phyloP scores from a whole-genome alignment of 106 monocot species.

The Dioscorea zingiberensis region DNA sequence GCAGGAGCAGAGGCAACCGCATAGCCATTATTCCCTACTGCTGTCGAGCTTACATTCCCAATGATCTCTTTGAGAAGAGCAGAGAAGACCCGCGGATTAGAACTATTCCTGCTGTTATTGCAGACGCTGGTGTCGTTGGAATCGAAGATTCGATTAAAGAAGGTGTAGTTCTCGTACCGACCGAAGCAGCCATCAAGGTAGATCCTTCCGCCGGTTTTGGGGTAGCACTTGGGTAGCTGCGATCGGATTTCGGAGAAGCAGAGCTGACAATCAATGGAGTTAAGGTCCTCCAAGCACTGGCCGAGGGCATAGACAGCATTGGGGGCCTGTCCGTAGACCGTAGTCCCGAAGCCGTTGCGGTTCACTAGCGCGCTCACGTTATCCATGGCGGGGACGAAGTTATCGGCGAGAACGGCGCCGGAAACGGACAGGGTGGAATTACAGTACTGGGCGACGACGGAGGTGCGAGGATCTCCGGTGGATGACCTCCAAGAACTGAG shows the following conservation, averaged over 20 bases:
- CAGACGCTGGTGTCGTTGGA: slow-evolving; percentile 13
- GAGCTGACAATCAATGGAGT: slow-evolving; percentile 38
- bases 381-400: slow-evolving; percentile 56
- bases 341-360: slow-evolving; percentile 37
- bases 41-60: slow-evolving; percentile 33
- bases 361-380: slow-evolving; percentile 34
- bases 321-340: slow-evolving; percentile 23
- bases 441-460: slow-evolving; percentile 27
- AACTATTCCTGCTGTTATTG: slow-evolving; percentile 12
- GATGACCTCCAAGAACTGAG: not conserved
- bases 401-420: slow-evolving; percentile 21
- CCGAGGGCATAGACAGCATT: slow-evolving; percentile 44
- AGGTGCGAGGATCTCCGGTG: slow-evolving; percentile 37
- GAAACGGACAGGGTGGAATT: slow-evolving; percentile 11
- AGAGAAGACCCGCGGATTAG: slow-evolving; percentile 14
- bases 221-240: slow-evolving; percentile 54
- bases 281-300: slow-evolving; percentile 51
- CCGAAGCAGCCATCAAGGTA: slow-evolving; percentile 66
- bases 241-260: slow-evolving; percentile 59
- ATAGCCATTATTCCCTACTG: slow-evolving; percentile 21
- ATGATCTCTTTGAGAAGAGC: slow-evolving; percentile 20
- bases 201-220: slow-evolving; percentile 31
- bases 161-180: slow-evolving; percentile 53
- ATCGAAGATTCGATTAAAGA: slow-evolving; percentile 29
- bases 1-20: slow-evolving; percentile 29